Evolutionary conservation across 192 early-diverging fungal genomes (phyloP), one percentile per base, ranked within the genome.

Genomic region (Geranomyces michiganensis): DNA sequence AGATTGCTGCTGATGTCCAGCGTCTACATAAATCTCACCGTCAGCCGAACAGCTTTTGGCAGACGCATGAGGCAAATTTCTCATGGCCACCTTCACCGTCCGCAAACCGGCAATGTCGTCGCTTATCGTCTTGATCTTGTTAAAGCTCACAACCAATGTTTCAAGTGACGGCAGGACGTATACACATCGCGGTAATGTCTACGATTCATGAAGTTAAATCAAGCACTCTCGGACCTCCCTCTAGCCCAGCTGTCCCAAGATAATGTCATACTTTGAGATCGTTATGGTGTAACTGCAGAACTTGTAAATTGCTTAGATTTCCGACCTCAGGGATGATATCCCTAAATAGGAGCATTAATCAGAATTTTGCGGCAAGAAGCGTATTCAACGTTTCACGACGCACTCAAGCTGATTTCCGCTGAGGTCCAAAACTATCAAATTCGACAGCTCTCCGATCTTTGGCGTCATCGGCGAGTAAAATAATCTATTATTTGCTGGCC

Each of bases 401-500:
- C 60, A 84, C 75, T 83, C 81, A 24, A 84, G 63, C 65, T 84
- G 81, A 45, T 83, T 84, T 26, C 55, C 59, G 29, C 66, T 65
- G 13, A 82, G 53, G 36, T 82, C 76, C 56, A 82, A 51, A 15
- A 31, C 24, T 8, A n/a, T 19, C 1, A 82, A 56, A 56, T 81
- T 78, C 13, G 30, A 45, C n/a, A 82, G 69, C 22, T 82, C 71
- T 14, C 76, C 76, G 45, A 82, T 82, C 33, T 75, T 78, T 10
- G 81, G 79, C n/a, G 81, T 70, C 70, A 84, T 83, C 19, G 78
- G 76, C 7, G 73, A 78, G 53, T 76, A 83, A 67, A 84, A 84
- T 4, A 84, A 73, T 26, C 82, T 59, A 60, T 84, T 84, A 56
- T 76, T 63, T 19, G 36, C 78, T 71, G 32, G 6, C 36, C 36